Percentiles rank a stretch among this genome's conserved stretches.
Evolutionary conservation across 1,139 yeast genomes (phyloP).

Genomic region (Blastobotrys ciferrii): DNA sequence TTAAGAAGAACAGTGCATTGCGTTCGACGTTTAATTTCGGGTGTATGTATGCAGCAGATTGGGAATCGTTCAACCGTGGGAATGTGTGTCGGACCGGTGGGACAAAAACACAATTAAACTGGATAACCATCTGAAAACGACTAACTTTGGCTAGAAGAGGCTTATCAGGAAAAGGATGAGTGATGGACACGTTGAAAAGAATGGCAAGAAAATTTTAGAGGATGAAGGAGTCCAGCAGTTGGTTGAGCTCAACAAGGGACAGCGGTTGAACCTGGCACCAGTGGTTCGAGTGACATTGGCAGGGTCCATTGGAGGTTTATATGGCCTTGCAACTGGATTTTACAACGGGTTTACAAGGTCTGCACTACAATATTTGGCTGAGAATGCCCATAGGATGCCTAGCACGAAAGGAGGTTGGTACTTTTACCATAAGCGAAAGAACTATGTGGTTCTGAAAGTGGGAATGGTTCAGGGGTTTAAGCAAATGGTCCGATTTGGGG

Average conservation of each 20-base stretch:
- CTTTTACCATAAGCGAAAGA: slow-evolving; percentile 81
- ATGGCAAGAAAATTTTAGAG: neutral
- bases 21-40: too few relatives aligned
- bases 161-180: slow-evolving; percentile 9
- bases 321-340: slow-evolving; percentile 66
- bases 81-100: neutral
- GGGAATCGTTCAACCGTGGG: too few relatives aligned
- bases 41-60: too few relatives aligned
- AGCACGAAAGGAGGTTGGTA: slow-evolving; percentile 83
- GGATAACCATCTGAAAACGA: too few relatives aligned
- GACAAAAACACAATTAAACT: neutral
- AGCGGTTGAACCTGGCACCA: slow-evolving; percentile 44
- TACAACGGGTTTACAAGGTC: slow-evolving; percentile 57
- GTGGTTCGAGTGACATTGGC: slow-evolving; percentile 41
- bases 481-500: slow-evolving; percentile 47
- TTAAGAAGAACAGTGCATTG: too few relatives aligned
- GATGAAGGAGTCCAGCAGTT: slow-evolving; percentile 10
- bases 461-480: slow-evolving; percentile 50
- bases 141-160: too few relatives aligned
- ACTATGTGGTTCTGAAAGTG: slow-evolving; percentile 63
- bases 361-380: slow-evolving; percentile 65
- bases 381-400: slow-evolving; percentile 81
- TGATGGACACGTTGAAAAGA: neutral
- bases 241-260: slow-evolving; percentile 17
- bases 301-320: slow-evolving; percentile 39